Base-by-base conservation (phyloP, 2,329 filamentous ascomycete genomes). In the Botrytis cinerea region DNA sequence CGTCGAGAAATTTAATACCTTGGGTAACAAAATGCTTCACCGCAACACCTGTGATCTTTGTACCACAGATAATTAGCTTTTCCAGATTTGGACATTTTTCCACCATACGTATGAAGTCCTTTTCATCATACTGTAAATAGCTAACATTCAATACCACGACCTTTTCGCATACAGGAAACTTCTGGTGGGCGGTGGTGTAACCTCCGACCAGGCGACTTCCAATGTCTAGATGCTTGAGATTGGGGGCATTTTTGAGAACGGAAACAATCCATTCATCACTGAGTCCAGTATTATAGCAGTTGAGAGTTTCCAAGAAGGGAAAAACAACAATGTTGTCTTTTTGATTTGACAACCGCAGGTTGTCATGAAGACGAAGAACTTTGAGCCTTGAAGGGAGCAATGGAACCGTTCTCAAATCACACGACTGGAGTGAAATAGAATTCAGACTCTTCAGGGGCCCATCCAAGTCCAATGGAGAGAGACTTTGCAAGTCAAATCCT, bases 11-110 rank as follows among this genome's bases (percentile, higher is more conserved):
- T 28, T 76, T 74, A 16, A 82, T 64, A 12, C 80, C 80, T 43
- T 46, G 77, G 12, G 76, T 68, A 20, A 82, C 78, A 35, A 82
- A 77, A 8, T 76, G 60, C 72, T 79, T 81, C n/a, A 83, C 76
- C 28, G 80, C 78, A 32, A 81, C 78, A 10, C 81, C 81, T 1
- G 81, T 82, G 62, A 82, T 75, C 32, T 76, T 75, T 0, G 81
- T 80, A 6, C 43, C 18, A 4, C 75, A 75, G 1, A 82, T 66
- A 73, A 79, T 75, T 16, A 82, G 70, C 45, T 54, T 78, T 40
- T 75, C 74, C 7, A 82, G 66, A 40, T 76, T 79, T 14, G 78
- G 78, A 71, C 77, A 80, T 25, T 78, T 74, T 1, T 72, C 57
- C 0, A 80, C 69, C 38, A 79, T 75, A 16, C 76, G 62, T 7